Base-by-base conservation (phyloP, 192 early-diverging fungal genomes). In the Coemansia sp. region DNA sequence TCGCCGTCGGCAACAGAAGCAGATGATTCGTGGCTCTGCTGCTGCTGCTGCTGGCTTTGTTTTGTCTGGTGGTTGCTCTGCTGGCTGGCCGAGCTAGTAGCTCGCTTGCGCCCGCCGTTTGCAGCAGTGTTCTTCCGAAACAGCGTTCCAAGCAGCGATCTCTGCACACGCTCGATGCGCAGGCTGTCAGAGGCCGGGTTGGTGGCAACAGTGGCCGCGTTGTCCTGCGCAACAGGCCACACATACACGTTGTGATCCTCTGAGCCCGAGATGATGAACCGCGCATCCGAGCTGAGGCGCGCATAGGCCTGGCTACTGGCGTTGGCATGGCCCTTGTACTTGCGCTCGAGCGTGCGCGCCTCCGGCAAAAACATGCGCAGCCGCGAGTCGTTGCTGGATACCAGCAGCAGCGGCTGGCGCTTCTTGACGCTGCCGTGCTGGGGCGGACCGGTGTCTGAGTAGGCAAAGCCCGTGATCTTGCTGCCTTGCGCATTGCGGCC, bases 391-490 rank as follows among this genome's bases (percentile, higher is more conserved):
- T 87, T 91, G 33, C 84, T 85, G 9, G 88, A 83, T 51, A 60
- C 76, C 51, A 77, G 37, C 34, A 66, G 50, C 53, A 60, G 73
- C 51, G 72, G 37, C 34, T 63, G 50, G 18, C 39, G 53, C 5
- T 46, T 37, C 15, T 27, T 48, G 1, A 26, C 15, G 30, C 45
- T 17, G 14, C 62, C 53, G 22, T 36, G 48, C 2, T 24, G 8
- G 30, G 50, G 24, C n/a, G 69, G 58, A 33, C 52, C 58, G 4
- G 26, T 48, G n/a, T n/a, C n/a, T n/a, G n/a, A n/a, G n/a, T n/a
- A n/a, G 13, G 72, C 84, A 40, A 95, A 91, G 3, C 92, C 88
- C 5, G 88, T 92, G 43, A 95, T 90, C 46, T 91, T 91, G 40
- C 74, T 80, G 13, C 83, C 82, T 47, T 85, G 83, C 3, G 78